A percentile compares a stretch with the other conserved stretches of the same genome.
Conservation (phyloP, 129 eudicot species). For the Flaveria bidentis region DNA sequence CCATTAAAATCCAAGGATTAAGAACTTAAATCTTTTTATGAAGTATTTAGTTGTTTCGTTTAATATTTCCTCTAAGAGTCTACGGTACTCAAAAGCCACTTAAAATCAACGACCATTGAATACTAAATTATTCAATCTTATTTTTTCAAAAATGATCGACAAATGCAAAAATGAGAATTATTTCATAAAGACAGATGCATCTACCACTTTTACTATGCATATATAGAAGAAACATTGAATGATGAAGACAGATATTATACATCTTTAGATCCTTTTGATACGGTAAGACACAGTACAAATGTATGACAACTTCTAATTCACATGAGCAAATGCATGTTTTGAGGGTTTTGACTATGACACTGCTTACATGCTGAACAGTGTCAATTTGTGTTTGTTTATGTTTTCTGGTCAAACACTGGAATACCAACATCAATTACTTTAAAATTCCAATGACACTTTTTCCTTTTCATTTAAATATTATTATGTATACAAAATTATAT, state of each 20-base stretch:
- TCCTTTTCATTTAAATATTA: background rate
- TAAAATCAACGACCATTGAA: background rate
- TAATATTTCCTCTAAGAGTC: no score
- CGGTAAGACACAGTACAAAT: conserved; percentile 39
- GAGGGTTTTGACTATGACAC: conserved; percentile 41
- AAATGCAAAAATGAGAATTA: conserved; percentile 22
- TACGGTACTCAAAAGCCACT: background rate
- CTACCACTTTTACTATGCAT: conserved; percentile 40
- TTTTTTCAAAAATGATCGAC: background rate
- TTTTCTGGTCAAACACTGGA: conserved; percentile 36
- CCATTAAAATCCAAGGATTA: no score
- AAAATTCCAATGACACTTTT: conserved; percentile 9
- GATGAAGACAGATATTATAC: conserved; percentile 33
- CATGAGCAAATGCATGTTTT: conserved; percentile 40
- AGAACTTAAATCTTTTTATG: background rate
- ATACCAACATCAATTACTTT: conserved; percentile 28
- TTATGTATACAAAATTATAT: background rate
- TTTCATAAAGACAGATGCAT: conserved; percentile 30
- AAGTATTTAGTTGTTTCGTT: no score
- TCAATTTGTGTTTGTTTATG: conserved; percentile 40
- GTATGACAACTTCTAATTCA: conserved; percentile 44
- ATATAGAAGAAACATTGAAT: conserved; percentile 36
- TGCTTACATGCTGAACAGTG: conserved; percentile 41
- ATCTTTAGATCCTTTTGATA: conserved; percentile 29
- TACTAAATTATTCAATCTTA: background rate